A percentile compares a stretch with the other conserved stretches of the same genome.
phyloP scores from a whole-genome alignment of 306 rosid genomes.

The Vigna reflexopilosa region DNA sequence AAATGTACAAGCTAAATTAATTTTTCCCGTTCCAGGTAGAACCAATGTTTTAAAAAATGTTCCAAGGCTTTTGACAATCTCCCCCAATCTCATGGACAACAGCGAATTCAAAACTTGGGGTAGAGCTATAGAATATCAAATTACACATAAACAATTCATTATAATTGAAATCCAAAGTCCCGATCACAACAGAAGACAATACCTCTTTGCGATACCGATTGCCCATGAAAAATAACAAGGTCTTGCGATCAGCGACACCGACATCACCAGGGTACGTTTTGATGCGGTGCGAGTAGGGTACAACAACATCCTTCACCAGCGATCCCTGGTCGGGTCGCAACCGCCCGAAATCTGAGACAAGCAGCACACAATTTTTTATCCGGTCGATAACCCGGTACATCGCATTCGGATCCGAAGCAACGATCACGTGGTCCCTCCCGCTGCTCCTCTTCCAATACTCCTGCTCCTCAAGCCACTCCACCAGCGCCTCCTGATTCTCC shows the following conservation, averaged over 20 bases:
- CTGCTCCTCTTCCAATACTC: constrained; percentile 76
- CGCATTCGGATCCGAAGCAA: constrained; percentile 95
- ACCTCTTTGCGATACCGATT: constrained; percentile 96
- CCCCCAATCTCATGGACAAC: background rate
- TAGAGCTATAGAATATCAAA: background rate
- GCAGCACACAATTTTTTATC: constrained; percentile 67
- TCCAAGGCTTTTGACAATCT: background rate
- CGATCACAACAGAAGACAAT: background rate
- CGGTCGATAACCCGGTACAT: constrained; percentile 67
- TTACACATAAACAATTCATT: constrained; percentile 16
- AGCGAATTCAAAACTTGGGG: background rate
- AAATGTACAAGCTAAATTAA: background rate
- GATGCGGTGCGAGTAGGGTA: constrained; percentile 90
- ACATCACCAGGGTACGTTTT: constrained; percentile 60
- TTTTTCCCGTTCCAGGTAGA: background rate
- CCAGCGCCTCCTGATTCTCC: constrained; percentile 81
- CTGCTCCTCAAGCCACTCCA: constrained; percentile 84
- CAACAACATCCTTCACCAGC: constrained; percentile 78
- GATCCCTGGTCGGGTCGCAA: constrained; percentile 84
- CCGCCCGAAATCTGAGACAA: constrained; percentile 89
- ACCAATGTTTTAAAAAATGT: background rate
- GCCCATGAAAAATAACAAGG: constrained; percentile 94
- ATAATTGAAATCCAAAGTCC: background rate
- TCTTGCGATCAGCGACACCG: constrained; percentile 59
- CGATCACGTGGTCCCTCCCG: constrained; percentile 89